These are phyloP conservation scores for Coemansia reversa DNA, from an alignment of 192 early-diverging fungal species.

Conservation along the genomic window DNA sequence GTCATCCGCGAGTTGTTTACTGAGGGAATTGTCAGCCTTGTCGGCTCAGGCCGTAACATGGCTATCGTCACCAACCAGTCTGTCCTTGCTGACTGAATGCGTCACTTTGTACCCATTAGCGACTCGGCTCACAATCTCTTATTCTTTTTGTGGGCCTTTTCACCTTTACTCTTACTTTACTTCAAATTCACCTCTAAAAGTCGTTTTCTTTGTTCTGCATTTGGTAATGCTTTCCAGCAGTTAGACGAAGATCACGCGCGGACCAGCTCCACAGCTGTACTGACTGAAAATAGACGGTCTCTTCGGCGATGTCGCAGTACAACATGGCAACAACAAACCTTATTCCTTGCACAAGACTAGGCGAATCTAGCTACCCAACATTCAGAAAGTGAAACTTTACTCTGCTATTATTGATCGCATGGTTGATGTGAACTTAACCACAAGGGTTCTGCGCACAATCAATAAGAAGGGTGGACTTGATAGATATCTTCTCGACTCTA, in stretches of 20 bases:
- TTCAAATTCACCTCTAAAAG: slow-evolving; percentile 1
- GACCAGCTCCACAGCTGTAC: slow-evolving; percentile 35
- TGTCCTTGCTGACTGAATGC: slow-evolving; percentile 19
- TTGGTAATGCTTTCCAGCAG: slow-evolving; percentile 22
- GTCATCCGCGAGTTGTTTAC: slow-evolving; percentile 57
- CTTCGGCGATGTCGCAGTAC: slow-evolving; percentile 29
- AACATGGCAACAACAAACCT: slow-evolving; percentile 54
- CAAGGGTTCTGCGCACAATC: slow-evolving; percentile 69
- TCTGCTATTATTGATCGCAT: slow-evolving; percentile 62
- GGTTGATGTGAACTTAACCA: slow-evolving; percentile 64
- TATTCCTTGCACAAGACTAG: slow-evolving; percentile 71
- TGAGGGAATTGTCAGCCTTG: slow-evolving; percentile 50
- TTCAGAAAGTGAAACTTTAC: slow-evolving; percentile 64
- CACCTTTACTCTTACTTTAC: background rate
- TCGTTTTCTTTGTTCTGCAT: too few relatives aligned
- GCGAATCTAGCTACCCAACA: slow-evolving; percentile 77
- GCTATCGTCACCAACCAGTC: slow-evolving; percentile 45
- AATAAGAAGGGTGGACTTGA: slow-evolving; percentile 85
- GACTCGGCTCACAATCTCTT: background rate
- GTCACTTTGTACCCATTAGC: background rate
- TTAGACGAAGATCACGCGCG: slow-evolving; percentile 17
- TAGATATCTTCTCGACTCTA: slow-evolving; percentile 68
- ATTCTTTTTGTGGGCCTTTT: background rate
- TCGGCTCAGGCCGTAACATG: slow-evolving; percentile 46
- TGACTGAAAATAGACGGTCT: slow-evolving; percentile 39